Percentiles rank a stretch among this genome's conserved stretches.
Evolutionary conservation across 768 basidiomycete genomes (phyloP).

Genomic region (Leccinum arenicola): DNA sequence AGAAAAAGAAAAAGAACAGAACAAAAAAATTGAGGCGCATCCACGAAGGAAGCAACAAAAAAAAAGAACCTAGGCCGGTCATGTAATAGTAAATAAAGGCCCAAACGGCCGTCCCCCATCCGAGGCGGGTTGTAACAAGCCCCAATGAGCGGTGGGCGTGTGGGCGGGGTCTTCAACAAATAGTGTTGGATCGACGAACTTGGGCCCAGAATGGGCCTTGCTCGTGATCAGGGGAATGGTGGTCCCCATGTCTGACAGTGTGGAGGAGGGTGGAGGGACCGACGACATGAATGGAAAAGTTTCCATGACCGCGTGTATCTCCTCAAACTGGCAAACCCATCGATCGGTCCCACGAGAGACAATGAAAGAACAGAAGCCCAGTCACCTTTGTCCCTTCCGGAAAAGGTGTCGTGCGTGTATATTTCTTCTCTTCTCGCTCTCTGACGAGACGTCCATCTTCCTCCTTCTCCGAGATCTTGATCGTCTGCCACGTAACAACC

Average conservation of each 20-base stretch:
- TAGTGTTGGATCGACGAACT: slow-evolving; percentile 1
- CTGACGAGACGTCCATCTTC: slow-evolving; percentile 60
- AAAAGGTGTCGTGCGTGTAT: slow-evolving; percentile 65
- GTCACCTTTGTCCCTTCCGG: slow-evolving; percentile 72
- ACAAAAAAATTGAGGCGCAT: neutral
- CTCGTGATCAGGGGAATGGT: slow-evolving; percentile 10
- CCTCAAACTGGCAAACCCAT: slow-evolving; percentile 54
- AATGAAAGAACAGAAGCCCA: neutral
- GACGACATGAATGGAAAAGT: slow-evolving; percentile 21
- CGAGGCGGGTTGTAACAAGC: slow-evolving; percentile 57
- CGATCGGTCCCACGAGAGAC: neutral
- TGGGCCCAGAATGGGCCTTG: neutral
- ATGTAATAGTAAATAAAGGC: slow-evolving; percentile 67
- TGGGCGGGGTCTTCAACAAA: slow-evolving; percentile 29
- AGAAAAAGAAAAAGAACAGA: slow-evolving; percentile 33
- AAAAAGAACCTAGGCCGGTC: slow-evolving; percentile 74
- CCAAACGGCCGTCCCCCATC: slow-evolving; percentile 74
- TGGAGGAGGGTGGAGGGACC: slow-evolving; percentile 19
- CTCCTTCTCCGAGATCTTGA: slow-evolving; percentile 57
- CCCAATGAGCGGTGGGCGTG: slow-evolving; percentile 55
- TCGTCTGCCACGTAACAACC: slow-evolving; percentile 63
- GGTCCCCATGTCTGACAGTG: slow-evolving; percentile 16
- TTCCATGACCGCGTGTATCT: slow-evolving; percentile 67
- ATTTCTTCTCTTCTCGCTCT: slow-evolving; percentile 61
- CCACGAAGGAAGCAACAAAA: neutral